phyloP scores from a whole-genome alignment of 192 early-diverging fungal genomes.

The Rhizophagus prolifer region DNA sequence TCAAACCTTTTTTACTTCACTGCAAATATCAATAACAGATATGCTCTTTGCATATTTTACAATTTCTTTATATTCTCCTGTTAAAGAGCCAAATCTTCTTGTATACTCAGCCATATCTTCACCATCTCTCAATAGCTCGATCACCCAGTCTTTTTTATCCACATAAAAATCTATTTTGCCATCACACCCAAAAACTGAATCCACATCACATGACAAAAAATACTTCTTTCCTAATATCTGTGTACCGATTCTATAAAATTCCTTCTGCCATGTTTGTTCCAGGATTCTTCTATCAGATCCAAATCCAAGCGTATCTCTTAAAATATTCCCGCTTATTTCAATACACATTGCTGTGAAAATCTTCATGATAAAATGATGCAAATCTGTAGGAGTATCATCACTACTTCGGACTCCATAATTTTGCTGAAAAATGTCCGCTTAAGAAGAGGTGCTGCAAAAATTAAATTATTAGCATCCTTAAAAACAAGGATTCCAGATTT shows the following conservation, averaged over 20 bases:
- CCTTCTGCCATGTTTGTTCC: conserved; percentile 7
- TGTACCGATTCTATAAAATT: background rate
- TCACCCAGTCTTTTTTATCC: conserved; percentile 29
- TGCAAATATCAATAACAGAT: too few relatives aligned
- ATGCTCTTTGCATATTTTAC: background rate
- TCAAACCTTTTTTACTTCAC: too few relatives aligned
- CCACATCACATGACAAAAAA: conserved; percentile 33
- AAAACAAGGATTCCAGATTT: too few relatives aligned
- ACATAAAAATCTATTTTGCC: conserved; percentile 37
- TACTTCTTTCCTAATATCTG: background rate
- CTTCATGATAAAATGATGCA: too few relatives aligned
- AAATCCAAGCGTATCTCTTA: conserved; percentile 1
- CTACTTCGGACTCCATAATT: too few relatives aligned
- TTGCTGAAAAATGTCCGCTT: too few relatives aligned
- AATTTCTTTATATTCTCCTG: conserved; percentile 10
- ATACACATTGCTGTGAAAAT: too few relatives aligned
- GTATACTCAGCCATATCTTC: conserved; percentile 21
- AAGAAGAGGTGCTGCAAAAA: too few relatives aligned
- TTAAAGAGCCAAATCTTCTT: conserved; percentile 1
- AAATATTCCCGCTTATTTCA: background rate
- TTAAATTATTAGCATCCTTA: too few relatives aligned
- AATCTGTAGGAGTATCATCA: too few relatives aligned
- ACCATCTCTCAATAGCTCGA: conserved; percentile 38
- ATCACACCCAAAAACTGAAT: conserved; percentile 33
- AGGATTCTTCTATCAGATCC: too few relatives aligned